Percentiles rank a stretch among this genome's conserved stretches.
These are phyloP conservation scores for Periconia digitata DNA, from an alignment of 2,329 filamentous ascomycete species.

Conservation along the genomic window DNA sequence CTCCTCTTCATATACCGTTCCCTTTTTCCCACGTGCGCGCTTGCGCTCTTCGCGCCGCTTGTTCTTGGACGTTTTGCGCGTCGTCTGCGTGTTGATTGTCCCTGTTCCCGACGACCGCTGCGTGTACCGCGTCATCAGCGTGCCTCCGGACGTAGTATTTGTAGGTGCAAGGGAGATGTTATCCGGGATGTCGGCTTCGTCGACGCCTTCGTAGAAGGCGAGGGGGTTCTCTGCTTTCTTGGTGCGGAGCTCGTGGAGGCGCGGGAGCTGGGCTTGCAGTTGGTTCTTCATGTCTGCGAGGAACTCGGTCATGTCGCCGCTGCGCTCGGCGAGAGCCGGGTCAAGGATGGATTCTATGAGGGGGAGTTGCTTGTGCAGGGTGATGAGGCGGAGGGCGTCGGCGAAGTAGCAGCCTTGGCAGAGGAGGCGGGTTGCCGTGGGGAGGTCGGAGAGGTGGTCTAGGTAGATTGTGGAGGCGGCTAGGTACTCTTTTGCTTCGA, in stretches of 20 bases:
- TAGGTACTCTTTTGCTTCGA: slow-evolving; percentile 81
- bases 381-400: slow-evolving; percentile 80
- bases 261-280: slow-evolving; percentile 79
- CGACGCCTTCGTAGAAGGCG: slow-evolving; percentile 77
- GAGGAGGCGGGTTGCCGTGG: slow-evolving; percentile 70
- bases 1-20: slow-evolving; percentile 96
- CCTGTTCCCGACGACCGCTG: slow-evolving; percentile 60
- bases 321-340: slow-evolving; percentile 74
- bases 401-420: slow-evolving; percentile 88
- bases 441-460: slow-evolving; percentile 76
- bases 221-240: slow-evolving; percentile 84
- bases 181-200: slow-evolving; percentile 72
- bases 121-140: slow-evolving; percentile 90
- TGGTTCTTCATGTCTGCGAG: slow-evolving; percentile 91
- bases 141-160: slow-evolving; percentile 74
- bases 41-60: slow-evolving; percentile 90
- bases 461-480: slow-evolving; percentile 77
- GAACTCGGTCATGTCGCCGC: slow-evolving; percentile 82
- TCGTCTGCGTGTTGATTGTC: slow-evolving; percentile 72
- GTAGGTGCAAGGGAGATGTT: slow-evolving; percentile 91
- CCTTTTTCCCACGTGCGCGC: slow-evolving; percentile 90
- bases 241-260: slow-evolving; percentile 76
- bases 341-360: slow-evolving; percentile 74
- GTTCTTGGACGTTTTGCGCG: slow-evolving; percentile 83
- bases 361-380: slow-evolving; percentile 60